Base-by-base conservation (phyloP, 371 early-diverging fungal species). In the Mucor indicus region DNA sequence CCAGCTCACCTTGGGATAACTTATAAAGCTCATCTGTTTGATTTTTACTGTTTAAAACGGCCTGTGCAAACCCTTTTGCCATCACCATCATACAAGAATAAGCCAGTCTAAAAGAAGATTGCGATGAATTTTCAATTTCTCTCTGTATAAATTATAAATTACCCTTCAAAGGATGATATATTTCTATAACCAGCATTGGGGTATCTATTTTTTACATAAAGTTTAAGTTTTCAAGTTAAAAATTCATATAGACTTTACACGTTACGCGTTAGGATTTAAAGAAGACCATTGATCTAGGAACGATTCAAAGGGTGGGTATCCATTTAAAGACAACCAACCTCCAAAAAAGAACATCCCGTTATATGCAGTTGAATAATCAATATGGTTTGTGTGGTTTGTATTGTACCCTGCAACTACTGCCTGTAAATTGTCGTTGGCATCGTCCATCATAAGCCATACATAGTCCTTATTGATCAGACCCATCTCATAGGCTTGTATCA, bases 41-140 rank as follows among this genome's bases (percentile, higher is more conserved):
- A 24, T 75, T 69, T 3, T 56, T 62, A 15, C 64, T 72, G 11
- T 63, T 63, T 15, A 62, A 56, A 15, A 81, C 58, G 0, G 63
- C 25, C 30, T 55, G 50, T 16, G 61, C 54, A 41, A 71, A 75
- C 3, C 75, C 80, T 33, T 63, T 44, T 7, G 80, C 82, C 77
- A 81, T 76, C 7, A 70, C 60, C 79, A 78, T 79, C 80, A 81
- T 79, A 46, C 81, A 81, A 20, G 81, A 75, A 50, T 75, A 75
- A 0, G 75, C 75, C 23, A 75, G 47, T 0, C 75, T 74, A 55
- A 25, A 24, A n/a, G n/a, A n/a, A n/a, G n/a, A n/a, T n/a, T n/a
- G n/a, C n/a, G n/a, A n/a, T n/a, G n/a, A n/a, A n/a, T n/a, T n/a
- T n/a, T n/a, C n/a, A n/a, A n/a, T n/a, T n/a, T n/a, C n/a, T n/a